Evolutionary conservation across 2,329 filamentous ascomycete genomes (phyloP), one percentile per base, ranked within the genome.

Genomic region (Chaetomium sp.): DNA sequence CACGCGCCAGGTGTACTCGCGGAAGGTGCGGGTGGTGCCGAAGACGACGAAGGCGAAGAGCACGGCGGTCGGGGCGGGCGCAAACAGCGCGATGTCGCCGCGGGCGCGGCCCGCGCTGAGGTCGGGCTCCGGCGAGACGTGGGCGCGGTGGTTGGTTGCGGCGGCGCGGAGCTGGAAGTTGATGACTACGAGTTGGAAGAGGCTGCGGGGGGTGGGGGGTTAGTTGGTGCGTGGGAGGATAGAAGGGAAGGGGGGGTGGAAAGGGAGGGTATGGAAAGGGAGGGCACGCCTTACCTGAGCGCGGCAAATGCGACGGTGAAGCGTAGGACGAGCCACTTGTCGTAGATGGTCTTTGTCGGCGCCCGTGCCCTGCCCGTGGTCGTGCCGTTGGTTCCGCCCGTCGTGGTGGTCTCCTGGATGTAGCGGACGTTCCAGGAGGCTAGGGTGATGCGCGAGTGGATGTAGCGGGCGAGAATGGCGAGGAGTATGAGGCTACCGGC

Each of bases 261-360:
- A n/a, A 2, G 33, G 21, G 45, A 33, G 27, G 9, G 33, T 13
- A 33, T 3, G 50, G 27, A 19, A n/a, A 10, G 51, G 51, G 19
- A 2, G 29, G 12, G 1, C n/a, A 31, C 49, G 3, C n/a, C n/a
- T n/a, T 5, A 65, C 55, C 74, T 68, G 50, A 82, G 69, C 12
- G 79, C 74, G 3, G 78, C 62, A 63, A 82, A 82, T 1, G 75
- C 80, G 13, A 82, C 74, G 1, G 76, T 76, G 66, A 82, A 82
- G 10, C 81, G 78, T 7, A 78, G 72, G 6, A 82, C 69, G 5
- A 82, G 74, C 74, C 79, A 81, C 49, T 72, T 74, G 67, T 82
- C 79, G 67, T 82, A 82, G 10, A 81, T 80, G 29, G 73, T 76
- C 51, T 64, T 67, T 55, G 62, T 65, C 31, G 60, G 57, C 16